These are phyloP conservation scores for Neurospora intermedia DNA, from an alignment of 495 filamentous ascomycete species.

Conservation along the genomic window DNA sequence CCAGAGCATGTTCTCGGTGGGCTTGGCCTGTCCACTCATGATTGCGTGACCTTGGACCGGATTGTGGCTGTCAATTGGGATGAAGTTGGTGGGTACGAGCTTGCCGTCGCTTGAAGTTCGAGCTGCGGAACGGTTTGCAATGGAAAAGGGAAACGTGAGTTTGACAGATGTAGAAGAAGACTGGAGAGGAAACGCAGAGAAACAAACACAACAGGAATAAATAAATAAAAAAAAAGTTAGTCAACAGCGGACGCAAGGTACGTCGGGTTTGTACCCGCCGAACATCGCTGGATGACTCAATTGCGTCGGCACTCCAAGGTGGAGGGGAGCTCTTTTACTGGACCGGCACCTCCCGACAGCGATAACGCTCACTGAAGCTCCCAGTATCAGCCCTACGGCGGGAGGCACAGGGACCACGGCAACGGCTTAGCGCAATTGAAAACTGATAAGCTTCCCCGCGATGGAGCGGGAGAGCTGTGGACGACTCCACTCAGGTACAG, in stretches of 20 bases:
- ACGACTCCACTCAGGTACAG: not conserved
- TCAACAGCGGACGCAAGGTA: not conserved
- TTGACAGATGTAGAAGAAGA: not conserved
- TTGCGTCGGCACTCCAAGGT: not conserved
- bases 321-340: not conserved
- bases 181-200: not conserved
- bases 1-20: conserved; percentile 59
- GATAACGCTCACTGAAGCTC: not conserved
- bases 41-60: not conserved
- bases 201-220: not conserved
- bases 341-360: not conserved
- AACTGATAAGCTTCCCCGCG: not conserved
- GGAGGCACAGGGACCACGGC: not conserved
- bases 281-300: not conserved
- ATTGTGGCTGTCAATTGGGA: not conserved
- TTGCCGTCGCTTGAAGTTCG: not conserved
- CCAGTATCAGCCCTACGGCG: not conserved
- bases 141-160: not conserved
- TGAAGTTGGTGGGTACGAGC: not conserved
- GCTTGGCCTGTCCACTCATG: conserved; percentile 14
- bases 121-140: not conserved
- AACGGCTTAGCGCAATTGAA: not conserved
- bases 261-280: not conserved
- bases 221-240: not conserved
- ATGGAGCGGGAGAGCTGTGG: not conserved